Evolutionary conservation across 345 rosid species (phyloP).

Genomic region (Jatropha curcas): DNA sequence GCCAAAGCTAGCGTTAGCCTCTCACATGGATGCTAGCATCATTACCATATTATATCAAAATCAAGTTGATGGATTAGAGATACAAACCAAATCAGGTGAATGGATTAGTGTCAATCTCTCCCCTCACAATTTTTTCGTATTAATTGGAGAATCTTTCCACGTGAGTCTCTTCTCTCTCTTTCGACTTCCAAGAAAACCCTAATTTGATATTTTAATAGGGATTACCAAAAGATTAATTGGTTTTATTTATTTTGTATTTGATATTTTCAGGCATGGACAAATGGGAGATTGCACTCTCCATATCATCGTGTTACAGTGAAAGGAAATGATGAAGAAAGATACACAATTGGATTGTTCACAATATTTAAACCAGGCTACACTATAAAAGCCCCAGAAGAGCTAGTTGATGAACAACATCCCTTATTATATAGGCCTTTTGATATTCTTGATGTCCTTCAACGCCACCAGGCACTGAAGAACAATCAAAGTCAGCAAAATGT

Average conservation of each 20-base stretch:
- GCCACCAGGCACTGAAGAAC: too few species aligned
- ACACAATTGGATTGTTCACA: too few species aligned
- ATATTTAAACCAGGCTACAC: too few species aligned
- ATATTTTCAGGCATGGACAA: background rate
- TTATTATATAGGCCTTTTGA: constrained; percentile 29
- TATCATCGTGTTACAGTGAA: too few species aligned
- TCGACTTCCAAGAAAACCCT: background rate
- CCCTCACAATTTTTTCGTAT: constrained; percentile 10
- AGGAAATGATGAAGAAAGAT: too few species aligned
- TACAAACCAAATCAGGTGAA: constrained; percentile 29
- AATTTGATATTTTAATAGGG: too few species aligned
- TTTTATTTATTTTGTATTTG: background rate
- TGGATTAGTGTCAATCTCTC: constrained; percentile 21
- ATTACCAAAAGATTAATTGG: too few species aligned
- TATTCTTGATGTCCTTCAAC: constrained; percentile 1
- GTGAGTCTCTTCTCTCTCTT: background rate
- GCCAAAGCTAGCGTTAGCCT: constrained; percentile 22
- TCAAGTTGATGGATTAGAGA: constrained; percentile 39
- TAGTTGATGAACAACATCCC: constrained; percentile 34
- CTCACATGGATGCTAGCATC: constrained; percentile 42
- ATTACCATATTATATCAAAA: constrained; percentile 45
- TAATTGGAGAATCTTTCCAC: constrained; percentile 21
- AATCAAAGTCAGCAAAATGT: too few species aligned
- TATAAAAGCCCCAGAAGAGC: constrained; percentile 14
- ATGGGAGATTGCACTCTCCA: too few species aligned